Conservation (phyloP, 495 filamentous ascomycete species). For the Penicillium flavigenum region DNA sequence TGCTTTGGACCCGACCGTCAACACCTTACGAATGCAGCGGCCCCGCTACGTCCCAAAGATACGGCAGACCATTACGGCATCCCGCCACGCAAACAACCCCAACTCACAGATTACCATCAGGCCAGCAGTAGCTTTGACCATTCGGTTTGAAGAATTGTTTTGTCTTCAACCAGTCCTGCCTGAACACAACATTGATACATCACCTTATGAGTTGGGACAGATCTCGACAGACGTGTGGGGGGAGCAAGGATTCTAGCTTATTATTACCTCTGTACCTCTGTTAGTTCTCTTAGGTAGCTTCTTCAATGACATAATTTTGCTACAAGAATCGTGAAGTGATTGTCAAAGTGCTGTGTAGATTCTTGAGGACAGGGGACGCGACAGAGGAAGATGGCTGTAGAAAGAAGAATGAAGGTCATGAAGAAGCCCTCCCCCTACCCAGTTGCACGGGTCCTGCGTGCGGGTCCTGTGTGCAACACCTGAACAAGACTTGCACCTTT, state of each 20-base stretch:
- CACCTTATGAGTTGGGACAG: not conserved
- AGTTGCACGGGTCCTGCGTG: not conserved
- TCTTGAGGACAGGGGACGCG: too few relatives aligned
- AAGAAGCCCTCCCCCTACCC: not conserved
- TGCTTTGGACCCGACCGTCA: not conserved
- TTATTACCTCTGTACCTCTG: not conserved
- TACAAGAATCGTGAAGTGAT: not conserved
- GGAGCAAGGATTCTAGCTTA: not conserved
- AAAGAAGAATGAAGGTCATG: too few relatives aligned
- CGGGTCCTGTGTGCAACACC: not conserved
- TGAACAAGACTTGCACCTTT: not conserved
- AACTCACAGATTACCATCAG: not conserved
- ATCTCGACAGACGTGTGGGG: not conserved
- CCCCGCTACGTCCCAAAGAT: not conserved
- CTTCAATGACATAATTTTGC: not conserved
- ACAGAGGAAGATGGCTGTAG: too few relatives aligned
- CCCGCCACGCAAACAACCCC: not conserved
- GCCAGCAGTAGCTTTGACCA: not conserved
- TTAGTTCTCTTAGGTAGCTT: not conserved
- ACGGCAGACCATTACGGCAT: not conserved
- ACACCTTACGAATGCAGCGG: not conserved
- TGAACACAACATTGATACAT: not conserved
- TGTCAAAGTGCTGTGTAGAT: too few relatives aligned
- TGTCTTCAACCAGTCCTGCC: not conserved
- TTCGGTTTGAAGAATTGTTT: slow-evolving; percentile 1